Conservation (phyloP, 352 stramenopile genomes). For the Globisporangium ultimum region DNA sequence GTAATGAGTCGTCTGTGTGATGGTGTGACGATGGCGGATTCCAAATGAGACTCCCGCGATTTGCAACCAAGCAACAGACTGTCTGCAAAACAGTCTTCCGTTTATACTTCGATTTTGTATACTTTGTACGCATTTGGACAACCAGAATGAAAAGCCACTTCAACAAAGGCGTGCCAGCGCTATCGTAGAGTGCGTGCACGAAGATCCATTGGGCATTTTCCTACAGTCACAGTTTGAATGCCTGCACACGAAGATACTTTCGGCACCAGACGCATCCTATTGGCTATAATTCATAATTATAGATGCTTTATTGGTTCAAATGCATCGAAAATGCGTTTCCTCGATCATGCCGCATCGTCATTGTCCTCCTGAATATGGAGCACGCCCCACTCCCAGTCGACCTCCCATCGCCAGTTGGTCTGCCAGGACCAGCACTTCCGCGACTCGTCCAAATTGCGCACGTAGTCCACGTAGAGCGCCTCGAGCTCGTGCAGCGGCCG, state of each 20-base stretch:
- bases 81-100: no score
- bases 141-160: slow-evolving; percentile 3
- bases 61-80: background rate
- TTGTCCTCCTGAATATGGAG: slow-evolving; percentile 9
- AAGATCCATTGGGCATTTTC: background rate
- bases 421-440: slow-evolving; percentile 40
- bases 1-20: background rate
- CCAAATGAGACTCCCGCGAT: background rate
- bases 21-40: background rate
- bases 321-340: no score
- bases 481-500: slow-evolving; percentile 37
- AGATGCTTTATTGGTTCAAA: no score
- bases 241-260: no score
- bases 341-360: background rate
- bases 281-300: no score
- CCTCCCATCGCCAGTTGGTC: slow-evolving; percentile 34
- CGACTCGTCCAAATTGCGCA: slow-evolving; percentile 21
- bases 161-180: background rate
- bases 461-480: slow-evolving; percentile 34
- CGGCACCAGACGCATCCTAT: no score
- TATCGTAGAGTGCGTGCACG: background rate
- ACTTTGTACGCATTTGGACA: no score
- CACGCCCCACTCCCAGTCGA: slow-evolving; percentile 45
- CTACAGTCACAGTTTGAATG: background rate
- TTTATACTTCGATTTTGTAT: no score